Base-by-base conservation (phyloP, 2,329 filamentous ascomycete genomes). In the Fusarium nygamai region DNA sequence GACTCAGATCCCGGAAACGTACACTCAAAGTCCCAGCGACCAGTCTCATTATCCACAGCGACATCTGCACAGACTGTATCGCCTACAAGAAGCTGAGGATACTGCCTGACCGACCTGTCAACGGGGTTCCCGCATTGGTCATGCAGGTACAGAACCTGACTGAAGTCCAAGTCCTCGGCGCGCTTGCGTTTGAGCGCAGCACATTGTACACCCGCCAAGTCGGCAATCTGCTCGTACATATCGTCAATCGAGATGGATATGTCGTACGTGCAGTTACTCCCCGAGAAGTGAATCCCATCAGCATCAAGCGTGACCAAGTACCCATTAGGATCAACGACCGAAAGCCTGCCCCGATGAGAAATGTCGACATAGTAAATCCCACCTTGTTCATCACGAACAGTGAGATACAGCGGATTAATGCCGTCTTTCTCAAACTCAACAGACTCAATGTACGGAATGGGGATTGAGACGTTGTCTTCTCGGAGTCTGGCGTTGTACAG, bases 371-470 rank as follows among this genome's bases (percentile, higher is more conserved):
- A 78, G 58, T 81, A 72, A 1, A 77, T 76, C 1, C 76, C 78
- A 5, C 79, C 75, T 12, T 69, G 61, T 6, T 74, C 72, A 56
- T 84, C 81, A 1, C 79, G 69, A 8, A 84, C 64, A 0, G 82
- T 81, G 19, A 84, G 57, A 48, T 80, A 84, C 4, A 83, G 56
- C 0, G 83, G 82, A 8, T 79, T 71, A 4, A 83, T 62, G 2
- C 79, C 81, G 22, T 80, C 76, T 7, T 71, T 73, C 29, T 81
- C 78, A 53, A 84, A 81, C 47, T 80, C 78, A 29, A 84, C 76
- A 0, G 83, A 81, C 56, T 84, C 81, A 8, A 84, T 80, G 51
- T 82, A 84, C 0, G 83, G 82, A 29, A 79, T 76, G 2, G 82
- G 81, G 11, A 83, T 80, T 1, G 80, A 76, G 22, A 75, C 67